A percentile compares a stretch with the other conserved stretches of the same genome.
phyloP scores from a whole-genome alignment of 768 basidiomycete genomes.

The Xanthoconium purpureum region DNA sequence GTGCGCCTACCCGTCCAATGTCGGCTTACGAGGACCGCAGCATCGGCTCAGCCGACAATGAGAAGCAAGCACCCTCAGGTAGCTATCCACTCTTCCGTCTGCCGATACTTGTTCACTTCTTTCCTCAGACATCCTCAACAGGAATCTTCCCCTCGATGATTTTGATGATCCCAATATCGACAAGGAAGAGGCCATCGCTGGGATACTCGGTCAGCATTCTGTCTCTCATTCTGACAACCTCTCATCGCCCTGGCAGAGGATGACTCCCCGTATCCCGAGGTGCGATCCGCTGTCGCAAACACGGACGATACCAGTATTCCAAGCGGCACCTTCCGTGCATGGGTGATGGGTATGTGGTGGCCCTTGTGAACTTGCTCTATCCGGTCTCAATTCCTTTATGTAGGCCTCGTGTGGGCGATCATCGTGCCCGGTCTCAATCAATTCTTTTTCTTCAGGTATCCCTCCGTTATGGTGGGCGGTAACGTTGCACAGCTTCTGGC shows the following conservation, averaged over 20 bases:
- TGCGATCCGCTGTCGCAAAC: conserved; percentile 73
- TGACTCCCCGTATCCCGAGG: conserved; percentile 84
- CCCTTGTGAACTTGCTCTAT: not conserved
- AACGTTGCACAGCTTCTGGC: conserved; percentile 73
- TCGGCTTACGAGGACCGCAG: conserved; percentile 16
- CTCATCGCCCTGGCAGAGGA: conserved; percentile 41
- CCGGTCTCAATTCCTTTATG: not conserved
- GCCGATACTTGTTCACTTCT: not conserved
- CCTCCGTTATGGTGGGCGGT: conserved; percentile 40
- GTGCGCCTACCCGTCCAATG: conserved; percentile 11
- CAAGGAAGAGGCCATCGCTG: conserved; percentile 24
- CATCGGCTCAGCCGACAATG: conserved; percentile 25
- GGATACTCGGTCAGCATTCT: conserved; percentile 22
- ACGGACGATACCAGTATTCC: conserved; percentile 69
- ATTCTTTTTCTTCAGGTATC: conserved; percentile 73
- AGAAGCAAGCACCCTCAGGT: conserved; percentile 21
- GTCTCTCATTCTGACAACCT: conserved; percentile 12
- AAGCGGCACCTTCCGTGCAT: conserved; percentile 55
- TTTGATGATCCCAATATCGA: conserved; percentile 41
- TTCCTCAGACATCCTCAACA: conserved; percentile 4
- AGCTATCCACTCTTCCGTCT: not conserved
- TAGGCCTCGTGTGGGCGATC: conserved; percentile 50
- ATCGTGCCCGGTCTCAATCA: conserved; percentile 73
- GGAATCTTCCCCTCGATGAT: conserved; percentile 11
- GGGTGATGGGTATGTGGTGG: conserved; percentile 45